Conservation (phyloP, 352 stramenopile genomes). For the Globisporangium barbulae region DNA sequence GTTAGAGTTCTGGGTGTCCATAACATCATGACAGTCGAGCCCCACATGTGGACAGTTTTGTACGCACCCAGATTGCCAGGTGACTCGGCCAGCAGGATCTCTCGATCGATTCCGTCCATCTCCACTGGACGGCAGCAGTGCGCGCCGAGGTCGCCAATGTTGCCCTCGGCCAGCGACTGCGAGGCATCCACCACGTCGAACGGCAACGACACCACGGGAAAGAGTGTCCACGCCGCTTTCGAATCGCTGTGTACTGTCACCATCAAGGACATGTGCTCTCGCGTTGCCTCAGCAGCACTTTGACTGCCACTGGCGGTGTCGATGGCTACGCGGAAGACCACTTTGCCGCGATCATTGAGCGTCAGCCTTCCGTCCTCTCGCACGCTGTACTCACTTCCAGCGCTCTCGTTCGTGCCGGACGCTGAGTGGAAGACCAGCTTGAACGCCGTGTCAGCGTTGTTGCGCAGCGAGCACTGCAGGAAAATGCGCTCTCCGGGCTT, state of each 20-base stretch:
- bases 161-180: slow-evolving; percentile 18
- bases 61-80: slow-evolving; percentile 57
- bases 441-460: slow-evolving; percentile 25
- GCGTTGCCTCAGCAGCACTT: background rate
- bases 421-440: slow-evolving; percentile 26
- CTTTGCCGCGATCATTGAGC: slow-evolving; percentile 65
- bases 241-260: slow-evolving; percentile 34
- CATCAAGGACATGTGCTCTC: slow-evolving; percentile 33
- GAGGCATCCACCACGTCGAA: slow-evolving; percentile 29
- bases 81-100: slow-evolving; percentile 73
- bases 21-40: too few species aligned
- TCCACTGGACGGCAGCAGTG: slow-evolving; percentile 68
- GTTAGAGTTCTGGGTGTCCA: background rate
- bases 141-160: slow-evolving; percentile 40
- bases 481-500: slow-evolving; percentile 37
- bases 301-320: background rate
- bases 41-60: background rate
- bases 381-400: slow-evolving; percentile 10
- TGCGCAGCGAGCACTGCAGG: slow-evolving; percentile 47
- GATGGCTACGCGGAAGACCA: slow-evolving; percentile 44
- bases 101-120: slow-evolving; percentile 41
- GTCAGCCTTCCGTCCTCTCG: slow-evolving; percentile 32
- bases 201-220: slow-evolving; percentile 66
- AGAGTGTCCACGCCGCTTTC: slow-evolving; percentile 41
- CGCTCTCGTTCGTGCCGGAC: slow-evolving; percentile 7